Evolutionary conservation across 768 basidiomycete species (phyloP).

Genomic region (Inosperma sp.): DNA sequence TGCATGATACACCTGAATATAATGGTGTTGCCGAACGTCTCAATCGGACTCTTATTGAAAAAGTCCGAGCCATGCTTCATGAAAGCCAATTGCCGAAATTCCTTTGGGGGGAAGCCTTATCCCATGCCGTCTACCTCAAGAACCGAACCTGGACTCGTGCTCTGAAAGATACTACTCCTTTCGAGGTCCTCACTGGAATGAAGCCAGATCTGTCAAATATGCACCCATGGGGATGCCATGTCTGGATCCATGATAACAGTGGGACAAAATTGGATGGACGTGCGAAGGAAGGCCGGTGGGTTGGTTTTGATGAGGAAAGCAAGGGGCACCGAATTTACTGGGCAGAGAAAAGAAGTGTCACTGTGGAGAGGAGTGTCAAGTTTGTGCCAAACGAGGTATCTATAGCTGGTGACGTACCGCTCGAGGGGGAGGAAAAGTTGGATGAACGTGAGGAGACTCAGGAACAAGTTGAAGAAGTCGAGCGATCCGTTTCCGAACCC

Average conservation of each 20-base stretch:
- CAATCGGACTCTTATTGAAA: conserved; percentile 30
- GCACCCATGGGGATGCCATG: conserved; percentile 14
- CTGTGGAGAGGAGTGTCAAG: neutral
- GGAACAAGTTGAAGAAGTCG: too few relatives aligned
- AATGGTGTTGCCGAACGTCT: conserved; percentile 37
- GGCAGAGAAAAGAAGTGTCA: conserved; percentile 11
- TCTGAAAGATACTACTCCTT: conserved; percentile 15
- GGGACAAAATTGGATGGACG: conserved; percentile 26
- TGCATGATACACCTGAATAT: conserved; percentile 25
- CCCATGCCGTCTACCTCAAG: conserved; percentile 15
- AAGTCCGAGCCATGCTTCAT: conserved; percentile 30
- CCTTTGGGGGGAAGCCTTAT: conserved; percentile 28
- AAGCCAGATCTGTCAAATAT: conserved; percentile 18
- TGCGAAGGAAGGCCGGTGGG: conserved; percentile 27
- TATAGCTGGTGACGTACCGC: neutral
- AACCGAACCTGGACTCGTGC: conserved; percentile 14
- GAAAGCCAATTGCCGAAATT: conserved; percentile 24
- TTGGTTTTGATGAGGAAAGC: conserved; percentile 33
- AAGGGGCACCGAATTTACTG: conserved; percentile 30
- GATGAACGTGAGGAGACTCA: too few relatives aligned
- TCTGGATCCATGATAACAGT: conserved; percentile 19
- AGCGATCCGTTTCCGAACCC: too few relatives aligned
- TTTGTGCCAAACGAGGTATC: neutral
- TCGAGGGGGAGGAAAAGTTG: conserved; percentile 5
- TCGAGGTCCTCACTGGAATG: conserved; percentile 6